Evolutionary conservation across 1,139 yeast species (phyloP).

Genomic region (Candida sp.): DNA sequence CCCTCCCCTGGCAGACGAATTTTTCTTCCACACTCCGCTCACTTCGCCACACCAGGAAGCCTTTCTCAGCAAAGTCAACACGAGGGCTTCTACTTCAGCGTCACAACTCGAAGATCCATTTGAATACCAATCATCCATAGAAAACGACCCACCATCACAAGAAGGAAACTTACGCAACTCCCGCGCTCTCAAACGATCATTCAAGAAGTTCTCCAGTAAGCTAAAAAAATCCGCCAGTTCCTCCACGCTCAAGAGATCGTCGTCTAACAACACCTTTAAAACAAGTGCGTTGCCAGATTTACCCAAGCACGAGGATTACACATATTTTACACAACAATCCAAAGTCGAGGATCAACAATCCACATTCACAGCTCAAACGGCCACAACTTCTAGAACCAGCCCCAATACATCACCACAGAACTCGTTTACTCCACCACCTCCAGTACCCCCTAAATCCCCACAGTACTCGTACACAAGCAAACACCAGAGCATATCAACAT

Average conservation of each 20-base stretch:
- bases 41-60: not conserved
- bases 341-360: conserved; percentile 4
- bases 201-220: not conserved
- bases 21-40: not conserved
- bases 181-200: not conserved
- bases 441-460: conserved; percentile 5
- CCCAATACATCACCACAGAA: not conserved
- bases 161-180: not conserved
- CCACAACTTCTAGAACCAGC: not conserved
- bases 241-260: not conserved
- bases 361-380: not conserved
- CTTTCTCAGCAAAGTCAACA: not conserved
- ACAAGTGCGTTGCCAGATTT: not conserved
- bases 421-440: conserved; percentile 1
- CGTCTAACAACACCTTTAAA: not conserved
- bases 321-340: not conserved
- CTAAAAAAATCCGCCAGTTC: not conserved
- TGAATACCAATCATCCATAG: not conserved
- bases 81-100: not conserved
- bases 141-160: not conserved
- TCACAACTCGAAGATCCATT: not conserved
- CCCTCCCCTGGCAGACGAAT: not conserved
- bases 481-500: not conserved
- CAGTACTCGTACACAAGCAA: not conserved
- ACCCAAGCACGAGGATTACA: not conserved